Evolutionary conservation across 495 filamentous ascomycete genomes (phyloP).

Genomic region (Massariosphaeria phaeospora): DNA sequence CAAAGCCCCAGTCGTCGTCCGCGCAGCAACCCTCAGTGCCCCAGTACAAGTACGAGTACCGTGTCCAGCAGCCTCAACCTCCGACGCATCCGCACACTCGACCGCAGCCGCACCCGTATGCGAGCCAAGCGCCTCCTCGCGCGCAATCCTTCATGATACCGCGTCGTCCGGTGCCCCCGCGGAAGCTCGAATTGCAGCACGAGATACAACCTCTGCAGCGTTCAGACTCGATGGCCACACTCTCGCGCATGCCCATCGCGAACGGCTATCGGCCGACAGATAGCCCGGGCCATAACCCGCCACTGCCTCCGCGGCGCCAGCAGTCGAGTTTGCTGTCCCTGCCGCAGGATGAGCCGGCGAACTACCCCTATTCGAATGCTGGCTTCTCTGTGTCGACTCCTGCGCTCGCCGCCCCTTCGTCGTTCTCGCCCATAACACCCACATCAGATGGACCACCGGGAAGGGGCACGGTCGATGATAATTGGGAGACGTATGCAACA

Average conservation of each 20-base stretch:
- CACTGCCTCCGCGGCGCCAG: constrained; percentile 6
- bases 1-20: constrained; percentile 15
- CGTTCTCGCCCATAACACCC: not conserved
- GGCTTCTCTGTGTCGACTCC: constrained; percentile 15
- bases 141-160: not conserved
- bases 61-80: constrained; percentile 1
- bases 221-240: constrained; percentile 17
- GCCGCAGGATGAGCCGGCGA: not conserved
- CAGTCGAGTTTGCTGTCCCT: not conserved
- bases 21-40: not conserved
- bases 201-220: constrained; percentile 20
- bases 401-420: not conserved
- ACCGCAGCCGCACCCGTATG: constrained; percentile 4
- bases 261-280: constrained; percentile 11
- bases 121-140: constrained; percentile 6
- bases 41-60: not conserved
- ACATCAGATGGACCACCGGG: not conserved
- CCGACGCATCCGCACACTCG: constrained; percentile 4
- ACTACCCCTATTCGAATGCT: constrained; percentile 15
- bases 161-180: not conserved
- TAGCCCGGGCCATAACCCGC: not conserved
- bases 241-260: constrained; percentile 24
- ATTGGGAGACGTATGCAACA: constrained; percentile 23
- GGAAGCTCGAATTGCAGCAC: constrained; percentile 2
- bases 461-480: constrained; percentile 16